Percentiles rank a stretch among this genome's conserved stretches.
Conservation (phyloP, 2,329 filamentous ascomycete genomes). For the Lizonia empirigonia region DNA sequence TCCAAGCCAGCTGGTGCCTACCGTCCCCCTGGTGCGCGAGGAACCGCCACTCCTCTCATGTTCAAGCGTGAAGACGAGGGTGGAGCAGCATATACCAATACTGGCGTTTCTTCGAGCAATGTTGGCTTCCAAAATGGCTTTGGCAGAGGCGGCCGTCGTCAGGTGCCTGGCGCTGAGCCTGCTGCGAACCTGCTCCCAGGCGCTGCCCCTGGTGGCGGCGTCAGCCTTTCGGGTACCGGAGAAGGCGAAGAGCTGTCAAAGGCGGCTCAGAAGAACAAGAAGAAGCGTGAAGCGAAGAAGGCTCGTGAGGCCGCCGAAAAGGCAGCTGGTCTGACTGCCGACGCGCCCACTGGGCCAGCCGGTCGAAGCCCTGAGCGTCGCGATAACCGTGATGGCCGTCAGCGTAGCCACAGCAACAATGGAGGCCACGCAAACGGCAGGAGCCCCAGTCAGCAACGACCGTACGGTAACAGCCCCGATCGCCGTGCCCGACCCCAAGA, state of each 20-base stretch:
- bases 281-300: slow-evolving; percentile 95
- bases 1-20: slow-evolving; percentile 98
- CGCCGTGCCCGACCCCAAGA: slow-evolving; percentile 38
- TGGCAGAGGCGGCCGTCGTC: slow-evolving; percentile 72
- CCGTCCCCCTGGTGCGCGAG: slow-evolving; percentile 89
- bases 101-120: slow-evolving; percentile 70
- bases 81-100: slow-evolving; percentile 83
- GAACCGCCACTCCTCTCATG: slow-evolving; percentile 83
- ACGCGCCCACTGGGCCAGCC: slow-evolving; percentile 35
- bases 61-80: slow-evolving; percentile 99
- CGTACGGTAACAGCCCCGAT: slow-evolving; percentile 41
- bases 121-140: slow-evolving; percentile 74
- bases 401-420: slow-evolving; percentile 57
- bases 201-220: slow-evolving; percentile 69
- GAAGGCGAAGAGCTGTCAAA: slow-evolving; percentile 77
- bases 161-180: slow-evolving; percentile 85
- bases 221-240: slow-evolving; percentile 67
- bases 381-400: slow-evolving; percentile 53
- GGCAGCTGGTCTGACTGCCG: slow-evolving; percentile 40
- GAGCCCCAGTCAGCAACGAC: slow-evolving; percentile 41
- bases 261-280: slow-evolving; percentile 93
- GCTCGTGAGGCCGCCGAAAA: slow-evolving; percentile 74
- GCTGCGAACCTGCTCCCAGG: slow-evolving; percentile 68
- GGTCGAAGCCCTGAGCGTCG: slow-evolving; percentile 71
- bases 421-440: slow-evolving; percentile 33